phyloP scores from a whole-genome alignment of 768 basidiomycete species.

The Saitozyma sp. region DNA sequence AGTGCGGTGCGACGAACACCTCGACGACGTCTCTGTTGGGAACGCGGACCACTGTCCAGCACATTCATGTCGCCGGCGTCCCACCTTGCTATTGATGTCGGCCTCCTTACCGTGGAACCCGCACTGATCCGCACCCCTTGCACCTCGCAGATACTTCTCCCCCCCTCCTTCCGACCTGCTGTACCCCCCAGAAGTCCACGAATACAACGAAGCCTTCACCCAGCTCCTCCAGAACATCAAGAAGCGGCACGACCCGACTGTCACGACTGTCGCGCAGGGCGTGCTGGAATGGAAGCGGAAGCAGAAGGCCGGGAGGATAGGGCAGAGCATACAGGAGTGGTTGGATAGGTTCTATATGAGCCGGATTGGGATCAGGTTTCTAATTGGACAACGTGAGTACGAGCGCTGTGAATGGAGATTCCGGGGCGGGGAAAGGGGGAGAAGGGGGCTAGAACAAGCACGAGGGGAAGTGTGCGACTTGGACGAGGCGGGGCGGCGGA shows the following conservation, averaged over 20 bases:
- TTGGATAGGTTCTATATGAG: conserved; percentile 96
- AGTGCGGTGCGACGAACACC: conserved; percentile 23
- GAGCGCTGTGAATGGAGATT: not conserved
- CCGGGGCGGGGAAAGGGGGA: too few relatives aligned
- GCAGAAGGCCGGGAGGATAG: conserved; percentile 59
- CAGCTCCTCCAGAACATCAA: conserved; percentile 84
- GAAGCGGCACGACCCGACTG: conserved; percentile 91
- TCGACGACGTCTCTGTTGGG: not conserved
- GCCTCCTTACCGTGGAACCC: not conserved
- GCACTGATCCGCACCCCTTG: not conserved
- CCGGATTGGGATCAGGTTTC: conserved; percentile 75
- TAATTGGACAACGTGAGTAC: conserved; percentile 87
- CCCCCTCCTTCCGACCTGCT: conserved; percentile 64
- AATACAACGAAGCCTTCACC: conserved; percentile 91
- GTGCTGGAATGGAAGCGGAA: conserved; percentile 91
- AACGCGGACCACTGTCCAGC: too few relatives aligned
- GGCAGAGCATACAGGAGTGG: conserved; percentile 84
- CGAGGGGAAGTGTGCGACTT: too few relatives aligned
- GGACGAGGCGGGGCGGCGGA: too few relatives aligned
- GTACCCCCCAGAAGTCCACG: conserved; percentile 91
- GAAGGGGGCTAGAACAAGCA: too few relatives aligned
- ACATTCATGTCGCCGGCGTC: too few relatives aligned
- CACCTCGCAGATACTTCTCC: conserved; percentile 72
- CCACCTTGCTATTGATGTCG: not conserved
- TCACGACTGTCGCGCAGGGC: conserved; percentile 88